Conservation (phyloP, 2,329 filamentous ascomycete species). For the Colletotrichum somersetense region DNA sequence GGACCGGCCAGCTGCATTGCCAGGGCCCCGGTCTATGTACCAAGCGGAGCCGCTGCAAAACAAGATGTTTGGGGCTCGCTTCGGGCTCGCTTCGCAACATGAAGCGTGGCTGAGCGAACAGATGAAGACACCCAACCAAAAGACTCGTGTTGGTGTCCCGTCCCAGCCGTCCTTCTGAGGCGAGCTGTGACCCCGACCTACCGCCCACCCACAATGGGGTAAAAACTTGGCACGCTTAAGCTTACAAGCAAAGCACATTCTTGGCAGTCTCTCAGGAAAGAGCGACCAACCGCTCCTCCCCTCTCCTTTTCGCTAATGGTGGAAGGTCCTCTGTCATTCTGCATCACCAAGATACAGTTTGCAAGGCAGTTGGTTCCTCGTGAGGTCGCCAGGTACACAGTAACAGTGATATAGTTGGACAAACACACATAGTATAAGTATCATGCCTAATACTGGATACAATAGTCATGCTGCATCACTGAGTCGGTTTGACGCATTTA, state of each 20-base stretch:
- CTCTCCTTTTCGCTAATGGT: not conserved
- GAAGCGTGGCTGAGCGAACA: slow-evolving; percentile 37
- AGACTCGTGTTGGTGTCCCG: slow-evolving; percentile 8
- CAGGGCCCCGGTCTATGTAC: not conserved
- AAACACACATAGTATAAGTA: no score
- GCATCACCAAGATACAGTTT: not conserved
- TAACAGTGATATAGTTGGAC: no score
- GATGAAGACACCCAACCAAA: slow-evolving; percentile 1
- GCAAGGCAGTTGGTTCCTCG: no score
- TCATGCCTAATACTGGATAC: no score
- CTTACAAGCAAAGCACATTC: slow-evolving; percentile 36
- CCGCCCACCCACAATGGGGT: slow-evolving; percentile 7
- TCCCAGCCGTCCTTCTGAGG: not conserved
- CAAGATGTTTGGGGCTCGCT: slow-evolving; percentile 8
- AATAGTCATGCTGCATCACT: not conserved
- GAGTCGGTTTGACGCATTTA: slow-evolving; percentile 11
- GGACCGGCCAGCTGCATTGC: slow-evolving; percentile 21
- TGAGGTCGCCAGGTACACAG: no score
- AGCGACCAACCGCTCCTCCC: slow-evolving; percentile 25
- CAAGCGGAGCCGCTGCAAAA: slow-evolving; percentile 2
- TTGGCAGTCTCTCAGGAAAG: slow-evolving; percentile 15
- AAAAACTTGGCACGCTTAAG: slow-evolving; percentile 32
- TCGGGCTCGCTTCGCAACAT: slow-evolving; percentile 18
- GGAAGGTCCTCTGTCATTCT: not conserved
- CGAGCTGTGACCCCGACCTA: slow-evolving; percentile 27